Conservation (phyloP, 2,329 filamentous ascomycete genomes). For the Fusarium coffeatum region DNA sequence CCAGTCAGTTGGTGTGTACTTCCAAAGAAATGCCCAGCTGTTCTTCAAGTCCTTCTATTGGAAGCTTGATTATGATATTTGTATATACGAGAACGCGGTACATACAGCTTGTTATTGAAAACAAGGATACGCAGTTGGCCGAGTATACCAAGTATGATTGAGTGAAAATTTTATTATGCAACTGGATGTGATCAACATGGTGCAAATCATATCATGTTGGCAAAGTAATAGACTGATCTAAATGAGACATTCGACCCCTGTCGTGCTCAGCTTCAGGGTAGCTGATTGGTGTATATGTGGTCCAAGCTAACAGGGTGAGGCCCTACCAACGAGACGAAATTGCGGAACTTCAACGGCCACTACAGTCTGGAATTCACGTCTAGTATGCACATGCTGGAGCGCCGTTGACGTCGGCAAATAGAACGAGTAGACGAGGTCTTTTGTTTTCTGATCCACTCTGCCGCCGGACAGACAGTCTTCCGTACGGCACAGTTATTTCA, state of each 20-base stretch:
- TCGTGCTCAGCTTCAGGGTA: not conserved
- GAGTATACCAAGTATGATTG: not conserved
- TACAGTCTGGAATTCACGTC: not conserved
- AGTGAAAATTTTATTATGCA: too few species aligned
- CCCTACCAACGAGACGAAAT: not conserved
- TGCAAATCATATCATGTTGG: not conserved
- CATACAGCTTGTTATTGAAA: not conserved
- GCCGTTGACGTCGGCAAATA: not conserved
- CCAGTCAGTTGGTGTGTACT: fast-evolving
- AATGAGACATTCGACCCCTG: not conserved
- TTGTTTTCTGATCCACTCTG: not conserved
- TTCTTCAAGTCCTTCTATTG: not conserved
- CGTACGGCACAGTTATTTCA: not conserved
- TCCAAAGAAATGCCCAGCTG: not conserved
- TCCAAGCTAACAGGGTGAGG: not conserved
- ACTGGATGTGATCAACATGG: not conserved
- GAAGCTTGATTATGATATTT: not conserved
- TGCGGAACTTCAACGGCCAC: not conserved
- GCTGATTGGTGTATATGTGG: not conserved
- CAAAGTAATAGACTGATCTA: not conserved
- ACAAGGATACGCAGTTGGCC: not conserved
- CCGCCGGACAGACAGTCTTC: not conserved
- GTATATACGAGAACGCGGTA: too few species aligned
- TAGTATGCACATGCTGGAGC: not conserved
- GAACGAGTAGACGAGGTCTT: not conserved